phyloP scores from a whole-genome alignment of 495 filamentous ascomycete species.

The Penicillium soppii region DNA sequence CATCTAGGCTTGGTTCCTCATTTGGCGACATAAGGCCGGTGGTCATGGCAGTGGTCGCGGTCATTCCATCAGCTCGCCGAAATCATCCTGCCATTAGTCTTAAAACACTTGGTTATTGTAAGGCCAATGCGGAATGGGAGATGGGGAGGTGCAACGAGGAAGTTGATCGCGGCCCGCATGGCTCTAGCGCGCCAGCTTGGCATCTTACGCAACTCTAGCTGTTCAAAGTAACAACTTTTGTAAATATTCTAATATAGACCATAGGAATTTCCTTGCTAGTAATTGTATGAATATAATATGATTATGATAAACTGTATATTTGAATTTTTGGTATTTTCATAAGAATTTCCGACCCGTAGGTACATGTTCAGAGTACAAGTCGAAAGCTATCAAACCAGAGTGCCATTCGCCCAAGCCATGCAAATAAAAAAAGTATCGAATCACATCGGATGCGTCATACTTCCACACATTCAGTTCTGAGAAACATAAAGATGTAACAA shows the following conservation, averaged over 20 bases:
- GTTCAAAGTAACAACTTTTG: no score
- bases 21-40: constrained; percentile 42
- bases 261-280: neutral
- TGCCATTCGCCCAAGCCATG: constrained; percentile 44
- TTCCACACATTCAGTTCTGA: neutral
- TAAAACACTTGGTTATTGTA: constrained; percentile 20
- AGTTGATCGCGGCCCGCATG: constrained; percentile 19
- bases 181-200: constrained; percentile 25
- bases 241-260: no score
- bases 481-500: neutral
- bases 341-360: constrained; percentile 22
- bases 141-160: constrained; percentile 4
- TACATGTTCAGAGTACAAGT: constrained; percentile 26
- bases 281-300: neutral
- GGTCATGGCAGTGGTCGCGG: constrained; percentile 31
- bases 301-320: neutral
- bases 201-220: constrained; percentile 21
- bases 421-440: constrained; percentile 19
- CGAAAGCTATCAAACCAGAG: constrained; percentile 17
- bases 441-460: constrained; percentile 13
- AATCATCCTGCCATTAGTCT: constrained; percentile 29
- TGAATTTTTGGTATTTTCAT: constrained; percentile 19
- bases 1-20: constrained; percentile 36
- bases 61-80: constrained; percentile 42
- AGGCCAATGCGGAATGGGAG: constrained; percentile 15